phyloP scores from a whole-genome alignment of 768 basidiomycete species.

The Tylopilus subfusipes region DNA sequence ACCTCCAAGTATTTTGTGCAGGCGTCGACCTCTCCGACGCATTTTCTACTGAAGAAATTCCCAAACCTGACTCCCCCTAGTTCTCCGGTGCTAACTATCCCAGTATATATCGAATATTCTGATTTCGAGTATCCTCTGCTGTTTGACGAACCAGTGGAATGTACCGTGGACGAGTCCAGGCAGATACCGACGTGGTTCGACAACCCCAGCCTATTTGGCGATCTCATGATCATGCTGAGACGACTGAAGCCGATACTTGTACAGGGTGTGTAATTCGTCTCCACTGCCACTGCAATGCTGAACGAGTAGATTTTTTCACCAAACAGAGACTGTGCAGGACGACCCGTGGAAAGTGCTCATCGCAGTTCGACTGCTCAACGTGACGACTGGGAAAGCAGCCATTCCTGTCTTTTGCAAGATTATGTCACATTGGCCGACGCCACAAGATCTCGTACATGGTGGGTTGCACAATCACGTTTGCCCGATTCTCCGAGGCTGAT shows the following conservation, averaged over 20 bases:
- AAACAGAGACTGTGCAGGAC: constrained; percentile 46
- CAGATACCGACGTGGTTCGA: neutral
- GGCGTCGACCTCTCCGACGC: neutral
- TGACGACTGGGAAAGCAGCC: constrained; percentile 59
- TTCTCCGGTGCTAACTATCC: constrained; percentile 4
- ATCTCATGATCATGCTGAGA: constrained; percentile 26
- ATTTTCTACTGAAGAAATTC: neutral
- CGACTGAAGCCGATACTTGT: constrained; percentile 32
- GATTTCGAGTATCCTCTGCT: neutral
- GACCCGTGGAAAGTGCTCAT: constrained; percentile 71
- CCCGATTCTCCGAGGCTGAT: neutral
- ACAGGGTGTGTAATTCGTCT: constrained; percentile 21
- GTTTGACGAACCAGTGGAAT: neutral
- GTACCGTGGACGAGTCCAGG: neutral
- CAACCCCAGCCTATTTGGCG: constrained; percentile 10
- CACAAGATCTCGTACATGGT: constrained; percentile 56
- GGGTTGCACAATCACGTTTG: neutral
- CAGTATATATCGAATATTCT: constrained; percentile 5
- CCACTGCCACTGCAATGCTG: neutral
- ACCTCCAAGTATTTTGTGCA: constrained; percentile 22
- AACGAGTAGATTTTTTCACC: neutral
- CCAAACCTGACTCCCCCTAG: neutral
- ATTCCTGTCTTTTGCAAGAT: constrained; percentile 65
- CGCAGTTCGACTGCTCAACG: constrained; percentile 65
- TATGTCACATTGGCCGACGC: constrained; percentile 54